These are phyloP conservation scores for Malus fusca DNA, from an alignment of 306 rosid genomes.

Conservation along the genomic window DNA sequence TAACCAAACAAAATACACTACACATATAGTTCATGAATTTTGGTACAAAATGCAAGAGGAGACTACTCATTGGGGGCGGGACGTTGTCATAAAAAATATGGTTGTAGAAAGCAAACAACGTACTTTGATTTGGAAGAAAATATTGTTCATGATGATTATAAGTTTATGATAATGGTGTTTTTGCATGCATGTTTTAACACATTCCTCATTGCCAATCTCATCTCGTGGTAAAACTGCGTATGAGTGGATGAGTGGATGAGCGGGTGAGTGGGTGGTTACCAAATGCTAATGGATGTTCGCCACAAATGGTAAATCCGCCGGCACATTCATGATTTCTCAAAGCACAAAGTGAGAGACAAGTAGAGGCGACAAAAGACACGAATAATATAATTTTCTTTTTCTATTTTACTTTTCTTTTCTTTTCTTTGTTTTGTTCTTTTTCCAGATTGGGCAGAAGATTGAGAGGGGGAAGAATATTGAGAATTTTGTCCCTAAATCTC, in stretches of 20 bases:
- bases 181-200: slow-evolving; percentile 29
- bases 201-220: slow-evolving; percentile 1
- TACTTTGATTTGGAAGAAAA: not conserved
- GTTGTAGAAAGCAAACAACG: not conserved
- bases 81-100: not conserved
- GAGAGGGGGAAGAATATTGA: not conserved
- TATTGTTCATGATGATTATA: not conserved
- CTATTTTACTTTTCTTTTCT: not conserved
- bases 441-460: not conserved
- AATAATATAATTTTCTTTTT: not conserved
- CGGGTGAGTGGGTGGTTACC: slow-evolving; percentile 5
- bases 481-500: not conserved
- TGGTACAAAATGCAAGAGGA: not conserved
- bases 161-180: slow-evolving; percentile 25
- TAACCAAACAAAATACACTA: not conserved
- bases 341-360: slow-evolving; percentile 2
- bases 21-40: not conserved
- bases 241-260: not conserved
- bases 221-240: not conserved
- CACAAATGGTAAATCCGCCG: slow-evolving; percentile 3
- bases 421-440: not conserved
- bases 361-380: not conserved
- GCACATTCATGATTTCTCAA: slow-evolving; percentile 10
- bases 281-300: slow-evolving; percentile 4
- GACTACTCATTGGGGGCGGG: not conserved